Conservation (phyloP, 148 eudicot genomes). For the Agrostemma githago region DNA sequence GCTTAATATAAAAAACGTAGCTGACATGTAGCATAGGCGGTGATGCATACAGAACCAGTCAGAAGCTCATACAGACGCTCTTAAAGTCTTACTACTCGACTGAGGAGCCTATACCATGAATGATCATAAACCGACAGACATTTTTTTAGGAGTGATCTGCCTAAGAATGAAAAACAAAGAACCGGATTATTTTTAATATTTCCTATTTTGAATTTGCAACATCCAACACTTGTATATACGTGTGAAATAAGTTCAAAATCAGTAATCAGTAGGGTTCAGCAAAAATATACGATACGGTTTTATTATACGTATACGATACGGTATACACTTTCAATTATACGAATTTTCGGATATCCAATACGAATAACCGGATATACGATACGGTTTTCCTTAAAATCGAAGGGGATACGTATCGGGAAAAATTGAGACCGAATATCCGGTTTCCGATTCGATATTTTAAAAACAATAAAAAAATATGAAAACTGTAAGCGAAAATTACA, state of each 20-base stretch:
- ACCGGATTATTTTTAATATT: background rate
- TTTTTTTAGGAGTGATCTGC: background rate
- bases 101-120: background rate
- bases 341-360: too few relatives aligned
- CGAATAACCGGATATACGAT: too few relatives aligned
- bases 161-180: background rate
- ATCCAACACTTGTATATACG: background rate
- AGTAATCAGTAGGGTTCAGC: too few relatives aligned
- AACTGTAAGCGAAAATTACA: too few relatives aligned
- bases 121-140: background rate
- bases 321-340: too few relatives aligned
- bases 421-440: too few relatives aligned
- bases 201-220: background rate
- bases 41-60: background rate
- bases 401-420: too few relatives aligned
- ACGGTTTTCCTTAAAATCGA: too few relatives aligned
- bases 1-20: background rate
- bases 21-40: conserved; percentile 12
- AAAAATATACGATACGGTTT: too few relatives aligned
- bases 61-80: background rate
- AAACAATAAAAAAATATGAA: too few relatives aligned
- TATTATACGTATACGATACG: too few relatives aligned
- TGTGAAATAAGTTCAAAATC: background rate
- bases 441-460: too few relatives aligned
- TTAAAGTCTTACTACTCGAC: background rate